These are phyloP conservation scores for Xylariaceae sp. DNA, from an alignment of 2,329 filamentous ascomycete genomes.

Conservation along the genomic window DNA sequence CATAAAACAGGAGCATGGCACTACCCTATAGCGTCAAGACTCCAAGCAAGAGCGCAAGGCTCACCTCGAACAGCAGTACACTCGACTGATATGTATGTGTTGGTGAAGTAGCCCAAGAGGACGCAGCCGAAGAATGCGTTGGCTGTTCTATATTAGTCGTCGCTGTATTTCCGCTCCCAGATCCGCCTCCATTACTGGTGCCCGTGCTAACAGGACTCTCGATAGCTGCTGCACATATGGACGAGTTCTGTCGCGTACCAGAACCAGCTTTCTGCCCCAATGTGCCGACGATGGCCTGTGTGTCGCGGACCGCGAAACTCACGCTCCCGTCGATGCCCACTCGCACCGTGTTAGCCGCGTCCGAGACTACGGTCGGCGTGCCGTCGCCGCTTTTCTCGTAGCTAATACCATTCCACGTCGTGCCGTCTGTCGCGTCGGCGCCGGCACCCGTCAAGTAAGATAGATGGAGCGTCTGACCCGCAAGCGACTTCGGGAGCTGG, in stretches of 20 bases:
- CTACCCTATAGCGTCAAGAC: conserved; percentile 20
- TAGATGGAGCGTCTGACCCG: conserved; percentile 51
- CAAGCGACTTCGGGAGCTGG: conserved; percentile 45
- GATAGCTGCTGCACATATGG: neutral
- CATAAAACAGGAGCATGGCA: no score
- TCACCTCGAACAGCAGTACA: conserved; percentile 5
- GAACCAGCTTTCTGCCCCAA: conserved; percentile 39
- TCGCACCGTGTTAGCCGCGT: conserved; percentile 39
- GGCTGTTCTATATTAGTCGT: neutral
- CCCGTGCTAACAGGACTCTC: no score
- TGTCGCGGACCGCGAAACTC: conserved; percentile 48
- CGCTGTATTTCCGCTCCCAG: neutral
- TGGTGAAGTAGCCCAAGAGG: neutral
- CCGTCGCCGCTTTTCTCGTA: conserved; percentile 51
- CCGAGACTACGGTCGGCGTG: conserved; percentile 43
- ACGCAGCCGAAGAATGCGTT: neutral
- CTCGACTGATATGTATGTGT: neutral
- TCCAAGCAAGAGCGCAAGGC: conserved; percentile 6
- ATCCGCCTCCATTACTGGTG: neutral
- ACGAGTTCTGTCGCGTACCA: neutral
- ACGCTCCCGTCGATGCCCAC: conserved; percentile 44
- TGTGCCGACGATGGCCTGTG: conserved; percentile 53
- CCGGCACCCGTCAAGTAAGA: conserved; percentile 54
- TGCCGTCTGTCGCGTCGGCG: conserved; percentile 48
- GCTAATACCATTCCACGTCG: conserved; percentile 54